Base-by-base conservation (phyloP, 805 yeast genomes). In the Ogataea pignaliae region DNA sequence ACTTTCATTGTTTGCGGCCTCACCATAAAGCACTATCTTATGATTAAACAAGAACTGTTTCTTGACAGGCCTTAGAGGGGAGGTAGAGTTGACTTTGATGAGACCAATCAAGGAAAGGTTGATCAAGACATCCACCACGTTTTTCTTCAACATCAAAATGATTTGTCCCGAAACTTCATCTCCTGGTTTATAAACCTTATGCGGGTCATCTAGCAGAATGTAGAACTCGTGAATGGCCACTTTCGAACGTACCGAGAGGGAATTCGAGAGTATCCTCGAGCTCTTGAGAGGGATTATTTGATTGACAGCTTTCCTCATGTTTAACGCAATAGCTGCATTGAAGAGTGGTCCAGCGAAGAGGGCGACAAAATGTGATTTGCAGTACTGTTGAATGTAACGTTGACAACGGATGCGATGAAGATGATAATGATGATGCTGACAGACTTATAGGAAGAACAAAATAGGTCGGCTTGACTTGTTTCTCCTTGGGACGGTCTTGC, bases 111-210 rank as follows among this genome's bases (percentile, higher is more conserved):
- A 63, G 2, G 81, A 71, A 32, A 84, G 65, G 14, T 75, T 72
- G 7, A 84, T 69, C 38, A 71, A 66, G 15, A 81, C 69, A 49
- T 81, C 76, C 28, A 75, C 70, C 10, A 79, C 55, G 56, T 81
- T 81, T 51, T 74, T 76, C 56, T 76, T 76, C 41, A 83, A 60
- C 3, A 76, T 72, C 12, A 85, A 63, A 1, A 80, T 72, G 11
- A 80, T 74, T 52, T 78, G 81, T 13, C 95, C 95, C 1, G 72
- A 64, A 3, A 87, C 74, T 50, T 73, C 75, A 42, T 88, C 96
- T 13, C 91, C 93, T 0, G 97, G 96, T n/a, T 71, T 66, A 78
- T 84, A 88, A 3, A 76, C 67, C 51, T 78, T 76, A 61, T 87
- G 95, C 1, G 95, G 90, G 43, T 83, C 81, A 48, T 82, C 84